Base-by-base conservation (phyloP, 2,329 filamentous ascomycete species). In the Hypoxylon sp. region DNA sequence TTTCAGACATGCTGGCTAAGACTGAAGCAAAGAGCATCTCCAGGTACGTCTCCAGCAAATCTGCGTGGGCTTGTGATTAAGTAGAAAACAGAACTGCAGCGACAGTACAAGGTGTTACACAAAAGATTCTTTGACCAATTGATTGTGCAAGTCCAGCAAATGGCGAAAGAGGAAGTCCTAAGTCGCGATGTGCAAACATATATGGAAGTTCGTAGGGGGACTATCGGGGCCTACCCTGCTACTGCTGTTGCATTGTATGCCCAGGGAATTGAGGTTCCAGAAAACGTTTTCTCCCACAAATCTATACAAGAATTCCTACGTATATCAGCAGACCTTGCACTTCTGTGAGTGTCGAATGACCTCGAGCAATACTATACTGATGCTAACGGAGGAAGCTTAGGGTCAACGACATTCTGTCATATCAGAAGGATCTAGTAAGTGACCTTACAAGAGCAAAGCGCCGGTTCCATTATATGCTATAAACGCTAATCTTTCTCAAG, bases 1-100 rank as follows among this genome's bases (percentile, higher is more conserved):
- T 71, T 69, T 57, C 67, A 71, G 44, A 65, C 60, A 2, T 65
- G 56, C 42, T 71, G 63, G 66, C 29, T 53, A 31, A 42, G 63
- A 15, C 10, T 71, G 35, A 68, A 68, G 53, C 19, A 60, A 44
- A 57, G 56, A 19, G 55, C 51, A 53, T 63, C 58, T 32, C 32
- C 46, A 47, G 64, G 64, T 67, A 55, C 37, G 58, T 62, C n/a
- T 56, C 6, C 2, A 27, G 27, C 2, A 57, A n/a, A 51, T 52
- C 15, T 7, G 51, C 11, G 24, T 31, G 48, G 13, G 15, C 17
- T 47, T 54, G 13, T 39, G 8, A 21, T 13, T 48, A 50, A 62
- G 42, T 4, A n/a, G 29, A 15, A 47, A 47, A 6, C 37, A 68
- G 68, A 71, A 32, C n/a, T 68, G 3, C 68, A 71, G 35, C 44